phyloP scores from a whole-genome alignment of 768 basidiomycete genomes.

The Russula ochroleuca region DNA sequence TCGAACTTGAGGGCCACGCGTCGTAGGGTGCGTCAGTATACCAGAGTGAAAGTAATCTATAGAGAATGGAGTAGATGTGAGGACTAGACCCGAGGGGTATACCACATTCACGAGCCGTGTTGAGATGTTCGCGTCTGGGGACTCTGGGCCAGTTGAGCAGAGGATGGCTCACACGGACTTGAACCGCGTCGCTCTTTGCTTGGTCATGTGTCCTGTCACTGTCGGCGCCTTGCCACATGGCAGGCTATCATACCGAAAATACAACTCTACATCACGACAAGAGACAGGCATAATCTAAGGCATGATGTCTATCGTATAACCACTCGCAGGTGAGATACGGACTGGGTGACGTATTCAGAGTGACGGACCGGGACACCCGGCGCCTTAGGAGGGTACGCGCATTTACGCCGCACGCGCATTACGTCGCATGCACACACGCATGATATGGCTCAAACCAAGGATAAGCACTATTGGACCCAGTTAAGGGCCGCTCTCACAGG shows the following conservation, averaged over 20 bases:
- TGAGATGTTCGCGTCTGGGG: slow-evolving; percentile 1
- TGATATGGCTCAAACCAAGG: slow-evolving; percentile 51
- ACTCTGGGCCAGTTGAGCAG: slow-evolving; percentile 5
- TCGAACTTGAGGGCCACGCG: slow-evolving; percentile 6
- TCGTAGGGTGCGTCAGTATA: slow-evolving; percentile 7
- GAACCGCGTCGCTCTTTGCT: slow-evolving; percentile 6
- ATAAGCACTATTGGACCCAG: slow-evolving; percentile 74
- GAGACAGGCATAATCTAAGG: not conserved
- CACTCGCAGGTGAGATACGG: not conserved
- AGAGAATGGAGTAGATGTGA: not conserved
- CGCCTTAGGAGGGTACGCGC: not conserved
- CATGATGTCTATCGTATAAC: not conserved
- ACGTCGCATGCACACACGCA: not conserved
- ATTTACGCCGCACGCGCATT: not conserved
- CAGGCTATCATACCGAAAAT: not conserved
- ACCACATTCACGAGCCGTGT: slow-evolving; percentile 20
- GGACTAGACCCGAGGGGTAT: not conserved
- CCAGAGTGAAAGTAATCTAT: not conserved
- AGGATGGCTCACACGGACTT: slow-evolving; percentile 4
- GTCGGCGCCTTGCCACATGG: not conserved
- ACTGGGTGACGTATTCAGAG: not conserved
- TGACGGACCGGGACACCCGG: slow-evolving; percentile 8
- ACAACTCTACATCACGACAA: not conserved
- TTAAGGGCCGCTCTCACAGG: slow-evolving; percentile 65
- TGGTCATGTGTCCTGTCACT: slow-evolving; percentile 3